Base-by-base conservation (phyloP, 495 filamentous ascomycete genomes). In the Penicillium herquei region DNA sequence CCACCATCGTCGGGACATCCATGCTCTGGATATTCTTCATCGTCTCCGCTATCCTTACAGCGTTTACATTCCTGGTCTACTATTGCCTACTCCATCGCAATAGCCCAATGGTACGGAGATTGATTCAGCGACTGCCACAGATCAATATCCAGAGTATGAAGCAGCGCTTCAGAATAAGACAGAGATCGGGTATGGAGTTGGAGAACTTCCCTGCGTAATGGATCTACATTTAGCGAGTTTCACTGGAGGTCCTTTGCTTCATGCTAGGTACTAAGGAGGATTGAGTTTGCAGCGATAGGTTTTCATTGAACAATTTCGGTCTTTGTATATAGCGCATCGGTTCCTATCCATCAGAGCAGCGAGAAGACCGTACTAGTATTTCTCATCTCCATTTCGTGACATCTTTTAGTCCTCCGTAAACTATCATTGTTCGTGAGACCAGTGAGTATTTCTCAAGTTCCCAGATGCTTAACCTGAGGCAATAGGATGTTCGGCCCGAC, bases 21-120 rank as follows among this genome's bases (percentile, higher is more conserved):
- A 54, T 70, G 44, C 49, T 74, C 41, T 76, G 73, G 73, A 74
- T 76, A 49, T 76, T 62, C 26, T 31, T 74, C 6, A 53, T 65
- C 1, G 52, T 52, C 21, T 52, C 71, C 2, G 49, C 69, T 12
- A 56, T 63, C 0, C 51, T 76, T 12, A 74, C 68, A 8, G 52
- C 54, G 3, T 47, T 63, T 6, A 74, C 71, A 3, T 58, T 45
- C n/a, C 16, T 39, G 1, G 12, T 54, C 8, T 58, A 58, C 40
- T 49, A 45, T 18, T 58, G 51, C 50, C 31, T 58, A 12, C 14
- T 48, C 1, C 40, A 47, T n/a, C 55, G 34, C 3, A 18, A 48
- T 35, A 33, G 42, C 40, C 9, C 7, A 49, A 34, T 11, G 30
- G 43, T n/a, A 9, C 43, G 8, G 39, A 41, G 34, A 52, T 39